These are phyloP conservation scores for Xylaria arbuscula DNA, from an alignment of 2,329 filamentous ascomycete species.

Conservation along the genomic window DNA sequence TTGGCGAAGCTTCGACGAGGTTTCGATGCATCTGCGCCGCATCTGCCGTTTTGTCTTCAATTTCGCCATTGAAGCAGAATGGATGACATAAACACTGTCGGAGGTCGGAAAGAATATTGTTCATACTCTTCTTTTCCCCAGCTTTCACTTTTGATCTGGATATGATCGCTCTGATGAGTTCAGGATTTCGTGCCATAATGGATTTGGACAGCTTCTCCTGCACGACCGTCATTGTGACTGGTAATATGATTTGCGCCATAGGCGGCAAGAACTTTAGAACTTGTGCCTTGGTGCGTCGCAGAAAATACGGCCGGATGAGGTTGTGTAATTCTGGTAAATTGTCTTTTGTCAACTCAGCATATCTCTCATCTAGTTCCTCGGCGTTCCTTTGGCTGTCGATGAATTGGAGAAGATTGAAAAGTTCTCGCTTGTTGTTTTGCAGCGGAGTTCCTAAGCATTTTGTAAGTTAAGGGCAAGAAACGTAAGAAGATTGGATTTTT, in stretches of 20 bases:
- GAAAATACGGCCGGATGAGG: conserved; percentile 78
- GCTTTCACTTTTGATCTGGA: conserved; percentile 73
- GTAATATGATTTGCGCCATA: conserved; percentile 94
- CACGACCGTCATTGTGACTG: conserved; percentile 92
- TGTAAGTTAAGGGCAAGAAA: conserved; percentile 36
- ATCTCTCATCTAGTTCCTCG: conserved; percentile 77
- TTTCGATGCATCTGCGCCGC: conserved; percentile 77
- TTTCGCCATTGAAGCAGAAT: conserved; percentile 89
- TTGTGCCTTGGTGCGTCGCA: conserved; percentile 85
- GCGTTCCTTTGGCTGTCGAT: conserved; percentile 79
- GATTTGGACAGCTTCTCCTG: conserved; percentile 96
- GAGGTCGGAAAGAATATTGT: conserved; percentile 95
- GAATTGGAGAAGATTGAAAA: conserved; percentile 98
- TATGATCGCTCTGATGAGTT: conserved; percentile 89
- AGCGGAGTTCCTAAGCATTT: conserved; percentile 73
- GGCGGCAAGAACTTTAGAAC: conserved; percentile 92
- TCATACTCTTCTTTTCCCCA: conserved; percentile 81
- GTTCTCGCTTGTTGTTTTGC: conserved; percentile 93
- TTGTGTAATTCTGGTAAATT: conserved; percentile 85
- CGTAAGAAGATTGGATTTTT: not conserved
- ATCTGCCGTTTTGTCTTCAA: conserved; percentile 79
- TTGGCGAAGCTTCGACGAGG: conserved; percentile 89
- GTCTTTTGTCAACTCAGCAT: conserved; percentile 80
- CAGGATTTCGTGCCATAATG: conserved; percentile 89
- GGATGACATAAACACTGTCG: conserved; percentile 96